These are phyloP conservation scores for Skeletonema grethae DNA, from an alignment of 108 stramenopile genomes.

Conservation along the genomic window DNA sequence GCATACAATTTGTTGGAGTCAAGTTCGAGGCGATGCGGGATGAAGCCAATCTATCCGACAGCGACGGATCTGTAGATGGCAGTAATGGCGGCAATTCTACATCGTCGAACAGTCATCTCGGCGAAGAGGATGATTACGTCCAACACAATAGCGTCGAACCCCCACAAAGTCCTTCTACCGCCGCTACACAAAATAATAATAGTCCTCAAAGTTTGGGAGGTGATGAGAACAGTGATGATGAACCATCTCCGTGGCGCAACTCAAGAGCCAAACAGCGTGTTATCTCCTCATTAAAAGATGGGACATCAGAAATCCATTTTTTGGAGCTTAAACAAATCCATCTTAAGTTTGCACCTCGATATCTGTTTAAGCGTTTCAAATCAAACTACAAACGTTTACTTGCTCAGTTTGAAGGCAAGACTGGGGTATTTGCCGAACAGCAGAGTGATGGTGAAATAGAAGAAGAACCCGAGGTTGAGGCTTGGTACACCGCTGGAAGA, in stretches of 20 bases:
- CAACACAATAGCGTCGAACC: too few species aligned
- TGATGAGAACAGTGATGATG: background rate
- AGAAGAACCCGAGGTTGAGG: background rate
- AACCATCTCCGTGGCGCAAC: background rate
- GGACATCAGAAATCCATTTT: background rate
- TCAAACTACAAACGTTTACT: background rate
- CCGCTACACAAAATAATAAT: background rate
- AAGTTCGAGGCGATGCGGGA: too few species aligned
- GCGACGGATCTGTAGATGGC: too few species aligned
- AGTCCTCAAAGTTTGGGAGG: too few species aligned
- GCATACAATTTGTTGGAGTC: too few species aligned
- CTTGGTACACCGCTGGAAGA: background rate
- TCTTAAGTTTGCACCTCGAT: background rate
- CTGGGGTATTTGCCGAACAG: background rate
- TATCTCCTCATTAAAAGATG: background rate
- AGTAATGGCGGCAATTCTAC: too few species aligned
- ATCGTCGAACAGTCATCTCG: too few species aligned
- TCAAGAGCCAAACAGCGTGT: background rate
- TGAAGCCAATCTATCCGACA: too few species aligned
- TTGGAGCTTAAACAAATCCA: background rate
- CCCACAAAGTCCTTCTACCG: too few species aligned
- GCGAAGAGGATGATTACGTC: too few species aligned
- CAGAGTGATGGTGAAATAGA: background rate
- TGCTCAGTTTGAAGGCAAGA: background rate
- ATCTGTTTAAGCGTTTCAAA: background rate